These are phyloP conservation scores for Ceratocystis albifundus DNA, from an alignment of 2,329 filamentous ascomycete species.

Conservation along the genomic window DNA sequence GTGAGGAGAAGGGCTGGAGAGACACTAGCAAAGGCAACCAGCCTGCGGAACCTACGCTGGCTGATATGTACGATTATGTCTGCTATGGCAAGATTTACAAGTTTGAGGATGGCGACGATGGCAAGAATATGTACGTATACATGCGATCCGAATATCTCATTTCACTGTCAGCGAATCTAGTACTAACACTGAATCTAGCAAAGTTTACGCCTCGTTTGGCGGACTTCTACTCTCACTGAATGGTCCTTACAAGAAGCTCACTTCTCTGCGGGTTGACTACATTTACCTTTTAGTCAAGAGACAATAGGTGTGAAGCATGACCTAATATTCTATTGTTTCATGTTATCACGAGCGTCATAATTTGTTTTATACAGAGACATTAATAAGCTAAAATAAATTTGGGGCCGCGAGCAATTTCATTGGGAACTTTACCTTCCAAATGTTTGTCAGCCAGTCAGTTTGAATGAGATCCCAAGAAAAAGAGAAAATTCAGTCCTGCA, in stretches of 20 bases:
- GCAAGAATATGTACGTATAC: slow-evolving; percentile 67
- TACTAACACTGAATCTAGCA: slow-evolving; percentile 41
- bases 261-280: slow-evolving; percentile 80
- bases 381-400: slow-evolving; percentile 9
- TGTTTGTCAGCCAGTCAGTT: not conserved
- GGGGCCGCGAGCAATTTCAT: not conserved
- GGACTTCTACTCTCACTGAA: slow-evolving; percentile 82
- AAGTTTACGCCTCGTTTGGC: slow-evolving; percentile 88
- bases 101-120: slow-evolving; percentile 68
- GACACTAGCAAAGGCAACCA: slow-evolving; percentile 48
- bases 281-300: slow-evolving; percentile 92
- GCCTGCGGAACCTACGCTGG: slow-evolving; percentile 48
- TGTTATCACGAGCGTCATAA: slow-evolving; percentile 20
- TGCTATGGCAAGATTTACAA: slow-evolving; percentile 82
- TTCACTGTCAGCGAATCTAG: not conserved
- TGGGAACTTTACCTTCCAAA: slow-evolving; percentile 5
- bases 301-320: slow-evolving; percentile 27
- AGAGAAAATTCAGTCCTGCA: slow-evolving; percentile 1
- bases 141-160: not conserved
- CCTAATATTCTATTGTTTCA: not conserved
- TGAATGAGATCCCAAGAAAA: slow-evolving; percentile 11
- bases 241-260: slow-evolving; percentile 92
- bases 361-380: slow-evolving; percentile 21
- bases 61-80: slow-evolving; percentile 78
- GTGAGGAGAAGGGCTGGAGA: slow-evolving; percentile 70